These are phyloP conservation scores for Bocquillonia castaneifolia DNA, from an alignment of 441 rosid species.

Conservation along the genomic window DNA sequence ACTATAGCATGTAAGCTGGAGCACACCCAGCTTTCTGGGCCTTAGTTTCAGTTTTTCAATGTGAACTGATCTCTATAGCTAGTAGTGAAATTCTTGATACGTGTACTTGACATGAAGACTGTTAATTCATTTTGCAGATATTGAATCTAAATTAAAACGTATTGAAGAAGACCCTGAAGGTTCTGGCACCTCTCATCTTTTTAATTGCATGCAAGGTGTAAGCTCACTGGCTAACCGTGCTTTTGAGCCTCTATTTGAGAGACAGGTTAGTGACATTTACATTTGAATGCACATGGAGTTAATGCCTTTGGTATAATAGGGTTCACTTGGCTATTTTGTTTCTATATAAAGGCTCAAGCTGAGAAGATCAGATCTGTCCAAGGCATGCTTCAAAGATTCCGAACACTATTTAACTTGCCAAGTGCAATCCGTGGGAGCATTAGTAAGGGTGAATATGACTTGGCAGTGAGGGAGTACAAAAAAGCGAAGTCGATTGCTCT, in stretches of 20 bases:
- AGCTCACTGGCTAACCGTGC: slow-evolving; percentile 78
- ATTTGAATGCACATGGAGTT: slow-evolving; percentile 20
- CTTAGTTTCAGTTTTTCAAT: slow-evolving; percentile 11
- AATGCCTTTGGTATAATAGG: slow-evolving; percentile 4
- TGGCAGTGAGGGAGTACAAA: slow-evolving; percentile 97
- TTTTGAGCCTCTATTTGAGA: slow-evolving; percentile 90
- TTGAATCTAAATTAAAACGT: slow-evolving; percentile 86
- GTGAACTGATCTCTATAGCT: slow-evolving; percentile 2
- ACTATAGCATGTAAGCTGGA: slow-evolving; percentile 10
- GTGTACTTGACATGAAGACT: slow-evolving; percentile 25
- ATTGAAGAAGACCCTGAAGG: slow-evolving; percentile 99
- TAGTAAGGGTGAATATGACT: slow-evolving; percentile 91
- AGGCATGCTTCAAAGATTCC: slow-evolving; percentile 98
- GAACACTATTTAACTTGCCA: slow-evolving; percentile 86
- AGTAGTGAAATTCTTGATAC: slow-evolving; percentile 3
- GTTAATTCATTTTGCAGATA: slow-evolving; percentile 48
- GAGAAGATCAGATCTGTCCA: slow-evolving; percentile 98
- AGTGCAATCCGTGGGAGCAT: slow-evolving; percentile 90
- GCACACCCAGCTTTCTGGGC: slow-evolving; percentile 16
- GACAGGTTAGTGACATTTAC: slow-evolving; percentile 63
- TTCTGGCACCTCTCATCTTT: slow-evolving; percentile 81
- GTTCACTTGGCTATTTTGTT: slow-evolving; percentile 20
- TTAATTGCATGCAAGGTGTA: slow-evolving; percentile 78
- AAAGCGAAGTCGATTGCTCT: slow-evolving; percentile 96
- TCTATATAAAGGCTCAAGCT: slow-evolving; percentile 71